Conservation (phyloP, 1,284 basidiomycete genomes). For the Stygiomarasmius scandens region DNA sequence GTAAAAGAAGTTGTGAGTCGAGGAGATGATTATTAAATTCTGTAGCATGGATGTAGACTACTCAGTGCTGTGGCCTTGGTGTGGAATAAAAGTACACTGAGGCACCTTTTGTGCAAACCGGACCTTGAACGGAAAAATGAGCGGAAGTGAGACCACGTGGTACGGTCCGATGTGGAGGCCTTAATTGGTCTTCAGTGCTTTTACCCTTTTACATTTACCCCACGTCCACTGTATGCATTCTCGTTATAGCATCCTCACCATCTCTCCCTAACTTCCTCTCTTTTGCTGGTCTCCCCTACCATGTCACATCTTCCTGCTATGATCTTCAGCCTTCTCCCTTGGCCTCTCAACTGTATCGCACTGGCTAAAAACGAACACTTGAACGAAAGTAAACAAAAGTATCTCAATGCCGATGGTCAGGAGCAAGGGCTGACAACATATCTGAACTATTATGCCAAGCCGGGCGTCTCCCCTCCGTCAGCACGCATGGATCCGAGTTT, state of each 20-base stretch:
- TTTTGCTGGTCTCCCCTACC: constrained; percentile 5
- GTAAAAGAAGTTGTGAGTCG: constrained; percentile 95
- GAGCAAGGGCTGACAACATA: constrained; percentile 28
- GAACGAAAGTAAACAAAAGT: neutral
- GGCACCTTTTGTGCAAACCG: too few species aligned
- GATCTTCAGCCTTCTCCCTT: constrained; percentile 14
- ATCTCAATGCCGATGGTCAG: neutral
- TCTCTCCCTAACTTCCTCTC: too few species aligned
- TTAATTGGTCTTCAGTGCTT: constrained; percentile 9
- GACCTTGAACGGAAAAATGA: too few species aligned
- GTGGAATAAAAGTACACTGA: too few species aligned
- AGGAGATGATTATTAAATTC: constrained; percentile 84
- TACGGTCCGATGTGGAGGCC: too few species aligned
- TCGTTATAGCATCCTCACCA: neutral
- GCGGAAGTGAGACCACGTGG: too few species aligned
- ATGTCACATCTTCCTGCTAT: constrained; percentile 11
- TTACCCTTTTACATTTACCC: constrained; percentile 15
- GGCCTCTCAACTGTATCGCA: constrained; percentile 8
- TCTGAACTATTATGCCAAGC: constrained; percentile 66
- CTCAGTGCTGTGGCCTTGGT: too few species aligned
- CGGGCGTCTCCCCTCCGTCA: constrained; percentile 67
- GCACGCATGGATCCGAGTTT: constrained; percentile 68
- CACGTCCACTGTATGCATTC: neutral
- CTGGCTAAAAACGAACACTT: neutral
- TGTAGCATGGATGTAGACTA: too few species aligned